phyloP scores from a whole-genome alignment of 2,329 filamentous ascomycete species.

The Aspergillus tamarii region DNA sequence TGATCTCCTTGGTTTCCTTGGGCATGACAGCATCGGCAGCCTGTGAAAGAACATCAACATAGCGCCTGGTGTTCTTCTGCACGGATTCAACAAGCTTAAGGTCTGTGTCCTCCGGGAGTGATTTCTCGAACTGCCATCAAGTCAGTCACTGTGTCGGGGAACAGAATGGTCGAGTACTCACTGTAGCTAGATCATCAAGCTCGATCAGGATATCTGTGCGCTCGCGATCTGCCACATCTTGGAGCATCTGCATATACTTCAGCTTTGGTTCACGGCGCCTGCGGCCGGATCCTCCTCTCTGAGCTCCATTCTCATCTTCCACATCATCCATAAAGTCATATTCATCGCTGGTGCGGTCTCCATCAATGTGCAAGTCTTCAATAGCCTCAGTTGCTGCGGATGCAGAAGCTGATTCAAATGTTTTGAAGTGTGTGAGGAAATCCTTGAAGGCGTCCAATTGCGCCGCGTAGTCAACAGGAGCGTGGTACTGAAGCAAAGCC shows the following conservation, averaged over 20 bases:
- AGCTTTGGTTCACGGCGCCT: conserved; percentile 63
- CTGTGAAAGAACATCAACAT: conserved; percentile 86
- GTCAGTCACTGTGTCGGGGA: background rate
- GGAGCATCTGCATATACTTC: conserved; percentile 88
- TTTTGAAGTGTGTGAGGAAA: conserved; percentile 88
- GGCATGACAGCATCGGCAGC: conserved; percentile 89
- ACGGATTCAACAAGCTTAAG: conserved; percentile 75
- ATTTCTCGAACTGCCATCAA: conserved; percentile 69
- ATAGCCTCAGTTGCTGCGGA: conserved; percentile 77
- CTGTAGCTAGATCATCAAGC: conserved; percentile 79
- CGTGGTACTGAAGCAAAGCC: conserved; percentile 80
- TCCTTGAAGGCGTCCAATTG: conserved; percentile 82
- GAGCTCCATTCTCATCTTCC: conserved; percentile 56
- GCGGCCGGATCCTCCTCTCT: conserved; percentile 52
- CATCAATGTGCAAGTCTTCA: conserved; percentile 81
- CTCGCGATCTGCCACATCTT: conserved; percentile 81
- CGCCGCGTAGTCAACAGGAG: conserved; percentile 82
- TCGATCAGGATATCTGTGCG: conserved; percentile 81
- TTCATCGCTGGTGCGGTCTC: conserved; percentile 83
- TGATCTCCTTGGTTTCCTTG: conserved; percentile 73
- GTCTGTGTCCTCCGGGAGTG: conserved; percentile 68
- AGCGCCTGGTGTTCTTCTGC: conserved; percentile 90
- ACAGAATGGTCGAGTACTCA: conserved; percentile 44
- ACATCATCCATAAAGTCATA: conserved; percentile 91
- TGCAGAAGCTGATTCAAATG: conserved; percentile 64